A percentile compares a stretch with the other conserved stretches of the same genome.
phyloP scores from a whole-genome alignment of 2,329 filamentous ascomycete genomes.

The Clonostachys rosea region DNA sequence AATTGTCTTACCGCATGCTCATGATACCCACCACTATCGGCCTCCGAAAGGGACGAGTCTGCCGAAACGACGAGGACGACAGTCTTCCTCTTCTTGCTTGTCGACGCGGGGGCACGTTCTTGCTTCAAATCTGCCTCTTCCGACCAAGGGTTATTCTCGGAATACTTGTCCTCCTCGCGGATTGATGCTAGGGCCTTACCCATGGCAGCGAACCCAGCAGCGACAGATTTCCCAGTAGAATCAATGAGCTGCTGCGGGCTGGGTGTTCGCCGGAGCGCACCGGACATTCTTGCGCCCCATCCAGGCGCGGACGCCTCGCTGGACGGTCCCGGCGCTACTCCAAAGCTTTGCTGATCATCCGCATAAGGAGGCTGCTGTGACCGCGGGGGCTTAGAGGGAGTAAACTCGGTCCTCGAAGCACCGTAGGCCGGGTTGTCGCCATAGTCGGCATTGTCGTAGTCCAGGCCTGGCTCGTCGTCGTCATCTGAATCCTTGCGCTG shows the following conservation, averaged over 20 bases:
- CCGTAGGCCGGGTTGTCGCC: slow-evolving; percentile 48
- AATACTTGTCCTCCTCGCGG: slow-evolving; percentile 78
- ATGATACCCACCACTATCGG: slow-evolving; percentile 57
- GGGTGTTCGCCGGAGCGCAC: slow-evolving; percentile 74
- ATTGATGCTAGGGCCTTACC: slow-evolving; percentile 81
- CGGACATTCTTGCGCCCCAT: slow-evolving; percentile 75
- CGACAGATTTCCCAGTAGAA: slow-evolving; percentile 74
- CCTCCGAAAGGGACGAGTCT: slow-evolving; percentile 54
- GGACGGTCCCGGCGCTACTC: slow-evolving; percentile 16
- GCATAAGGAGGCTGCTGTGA: slow-evolving; percentile 16
- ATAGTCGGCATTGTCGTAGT: slow-evolving; percentile 43
- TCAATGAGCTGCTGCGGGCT: slow-evolving; percentile 88
- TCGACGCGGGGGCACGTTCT: slow-evolving; percentile 25
- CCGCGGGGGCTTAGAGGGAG: slow-evolving; percentile 19
- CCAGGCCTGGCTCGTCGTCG: slow-evolving; percentile 45
- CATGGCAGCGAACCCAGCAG: slow-evolving; percentile 76
- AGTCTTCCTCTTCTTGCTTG: slow-evolving; percentile 58
- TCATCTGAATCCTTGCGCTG: slow-evolving; percentile 76
- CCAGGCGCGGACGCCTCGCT: slow-evolving; percentile 35
- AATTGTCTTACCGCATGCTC: slow-evolving; percentile 73
- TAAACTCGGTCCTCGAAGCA: slow-evolving; percentile 19
- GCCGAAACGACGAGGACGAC: slow-evolving; percentile 89
- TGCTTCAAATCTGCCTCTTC: slow-evolving; percentile 76
- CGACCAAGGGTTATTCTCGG: slow-evolving; percentile 87
- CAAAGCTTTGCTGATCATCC: slow-evolving; percentile 24